Percentiles rank a stretch among this genome's conserved stretches.
phyloP scores from a whole-genome alignment of 1,284 basidiomycete species.

The Ustilago curta region DNA sequence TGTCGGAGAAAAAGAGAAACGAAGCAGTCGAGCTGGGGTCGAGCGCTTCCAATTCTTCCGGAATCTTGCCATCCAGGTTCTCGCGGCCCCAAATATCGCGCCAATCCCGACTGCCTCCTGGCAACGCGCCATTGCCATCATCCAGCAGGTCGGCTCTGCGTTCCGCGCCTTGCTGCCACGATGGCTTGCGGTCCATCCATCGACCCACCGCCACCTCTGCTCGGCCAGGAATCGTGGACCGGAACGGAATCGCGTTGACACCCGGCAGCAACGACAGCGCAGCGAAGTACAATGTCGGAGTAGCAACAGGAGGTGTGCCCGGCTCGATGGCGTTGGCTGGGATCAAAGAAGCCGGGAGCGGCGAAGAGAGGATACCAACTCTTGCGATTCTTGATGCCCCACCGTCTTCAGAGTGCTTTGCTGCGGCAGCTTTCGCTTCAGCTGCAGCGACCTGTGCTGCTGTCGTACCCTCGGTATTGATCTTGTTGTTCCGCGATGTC shows the following conservation, averaged over 20 bases:
- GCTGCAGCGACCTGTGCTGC: conserved; percentile 33
- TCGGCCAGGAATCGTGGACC: conserved; percentile 53
- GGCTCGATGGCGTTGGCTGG: conserved; percentile 39
- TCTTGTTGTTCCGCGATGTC: neutral
- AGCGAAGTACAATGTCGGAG: conserved; percentile 45
- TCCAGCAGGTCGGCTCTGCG: conserved; percentile 51
- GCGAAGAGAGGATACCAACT: conserved; percentile 49
- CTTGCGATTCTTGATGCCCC: conserved; percentile 32
- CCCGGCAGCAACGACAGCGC: conserved; percentile 52
- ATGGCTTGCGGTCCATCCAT: conserved; percentile 55
- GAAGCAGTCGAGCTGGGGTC: conserved; percentile 70
- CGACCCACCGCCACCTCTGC: conserved; percentile 57
- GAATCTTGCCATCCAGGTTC: conserved; percentile 54
- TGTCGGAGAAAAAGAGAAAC: conserved; percentile 77
- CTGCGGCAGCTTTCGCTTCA: conserved; percentile 16
- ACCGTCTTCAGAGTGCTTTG: conserved; percentile 1
- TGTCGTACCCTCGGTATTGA: conserved; percentile 16
- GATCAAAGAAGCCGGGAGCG: conserved; percentile 52
- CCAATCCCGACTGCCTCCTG: conserved; percentile 49
- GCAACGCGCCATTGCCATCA: conserved; percentile 31
- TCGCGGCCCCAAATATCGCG: conserved; percentile 61
- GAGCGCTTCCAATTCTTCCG: conserved; percentile 33
- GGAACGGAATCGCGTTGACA: conserved; percentile 51
- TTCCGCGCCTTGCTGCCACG: conserved; percentile 51
- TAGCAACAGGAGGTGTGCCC: conserved; percentile 31